phyloP scores from a whole-genome alignment of 1,139 yeast genomes.

The Pichia sp. region DNA sequence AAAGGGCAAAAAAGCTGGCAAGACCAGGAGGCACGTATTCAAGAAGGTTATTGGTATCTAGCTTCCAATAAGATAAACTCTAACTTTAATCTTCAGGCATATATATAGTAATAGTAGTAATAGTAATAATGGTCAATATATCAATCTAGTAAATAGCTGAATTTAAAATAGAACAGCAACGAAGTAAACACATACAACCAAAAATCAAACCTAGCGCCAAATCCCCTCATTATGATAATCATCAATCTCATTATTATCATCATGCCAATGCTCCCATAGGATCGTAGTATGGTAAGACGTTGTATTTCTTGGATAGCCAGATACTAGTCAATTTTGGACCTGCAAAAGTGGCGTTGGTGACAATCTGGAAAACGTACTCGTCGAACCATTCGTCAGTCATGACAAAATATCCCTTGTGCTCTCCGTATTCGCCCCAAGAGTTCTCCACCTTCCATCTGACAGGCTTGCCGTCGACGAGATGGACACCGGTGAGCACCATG shows the following conservation, averaged over 20 bases:
- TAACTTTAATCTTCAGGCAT: background rate
- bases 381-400: constrained; percentile 68
- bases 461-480: constrained; percentile 45
- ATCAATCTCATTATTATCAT: background rate
- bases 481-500: constrained; percentile 65
- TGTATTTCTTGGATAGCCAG: constrained; percentile 48
- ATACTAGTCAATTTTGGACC: constrained; percentile 41
- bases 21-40: constrained; percentile 12
- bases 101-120: background rate
- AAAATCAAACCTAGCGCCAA: background rate
- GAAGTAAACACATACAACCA: background rate
- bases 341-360: constrained; percentile 48
- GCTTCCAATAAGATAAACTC: background rate
- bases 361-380: constrained; percentile 63
- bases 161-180: background rate
- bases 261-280: constrained; percentile 64
- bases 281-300: constrained; percentile 58
- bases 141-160: no score
- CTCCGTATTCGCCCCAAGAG: constrained; percentile 62
- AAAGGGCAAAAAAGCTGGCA: constrained; percentile 3
- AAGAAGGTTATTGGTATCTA: constrained; percentile 18
- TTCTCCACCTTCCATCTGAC: constrained; percentile 67
- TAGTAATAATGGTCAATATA: background rate
- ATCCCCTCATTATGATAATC: background rate
- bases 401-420: constrained; percentile 57